phyloP scores from a whole-genome alignment of 495 filamentous ascomycete genomes.

The Penicillium soppii region DNA sequence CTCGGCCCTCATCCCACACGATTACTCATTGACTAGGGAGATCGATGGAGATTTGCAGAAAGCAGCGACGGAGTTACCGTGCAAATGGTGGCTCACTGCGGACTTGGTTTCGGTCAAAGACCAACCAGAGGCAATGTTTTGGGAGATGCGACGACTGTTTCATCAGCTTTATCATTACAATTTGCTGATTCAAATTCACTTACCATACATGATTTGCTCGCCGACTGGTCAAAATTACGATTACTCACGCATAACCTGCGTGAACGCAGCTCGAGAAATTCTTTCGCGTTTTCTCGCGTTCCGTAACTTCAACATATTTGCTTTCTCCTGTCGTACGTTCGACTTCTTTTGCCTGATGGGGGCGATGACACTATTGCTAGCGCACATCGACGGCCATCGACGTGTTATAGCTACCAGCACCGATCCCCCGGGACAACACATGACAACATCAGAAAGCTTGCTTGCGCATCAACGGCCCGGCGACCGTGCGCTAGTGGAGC shows the following conservation, averaged over 20 bases:
- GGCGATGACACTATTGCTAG: slow-evolving; percentile 30
- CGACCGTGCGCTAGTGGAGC: slow-evolving; percentile 47
- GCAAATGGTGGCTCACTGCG: slow-evolving; percentile 30
- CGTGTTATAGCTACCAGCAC: not conserved
- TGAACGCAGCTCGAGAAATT: slow-evolving; percentile 47
- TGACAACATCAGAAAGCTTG: slow-evolving; percentile 7
- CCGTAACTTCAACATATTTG: slow-evolving; percentile 25
- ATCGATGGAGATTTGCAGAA: slow-evolving; percentile 43
- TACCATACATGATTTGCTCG: slow-evolving; percentile 30
- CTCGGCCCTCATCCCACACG: not conserved
- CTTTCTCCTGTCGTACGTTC: slow-evolving; percentile 42
- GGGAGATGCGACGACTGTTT: slow-evolving; percentile 21
- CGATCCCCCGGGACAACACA: not conserved
- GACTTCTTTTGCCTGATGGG: slow-evolving; percentile 49
- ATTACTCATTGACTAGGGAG: slow-evolving; percentile 28
- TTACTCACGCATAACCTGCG: slow-evolving; percentile 37
- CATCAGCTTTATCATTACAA: slow-evolving; percentile 43
- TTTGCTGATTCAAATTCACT: slow-evolving; percentile 28
- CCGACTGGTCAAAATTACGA: slow-evolving; percentile 15
- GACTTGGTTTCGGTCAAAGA: not conserved
- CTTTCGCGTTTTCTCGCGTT: slow-evolving; percentile 43
- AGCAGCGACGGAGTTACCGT: slow-evolving; percentile 24
- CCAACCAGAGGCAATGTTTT: not conserved
- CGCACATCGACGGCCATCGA: slow-evolving; percentile 20
- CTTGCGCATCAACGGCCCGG: slow-evolving; percentile 39